Conservation (phyloP, 2,329 filamentous ascomycete species). For the Diplodia mutila region DNA sequence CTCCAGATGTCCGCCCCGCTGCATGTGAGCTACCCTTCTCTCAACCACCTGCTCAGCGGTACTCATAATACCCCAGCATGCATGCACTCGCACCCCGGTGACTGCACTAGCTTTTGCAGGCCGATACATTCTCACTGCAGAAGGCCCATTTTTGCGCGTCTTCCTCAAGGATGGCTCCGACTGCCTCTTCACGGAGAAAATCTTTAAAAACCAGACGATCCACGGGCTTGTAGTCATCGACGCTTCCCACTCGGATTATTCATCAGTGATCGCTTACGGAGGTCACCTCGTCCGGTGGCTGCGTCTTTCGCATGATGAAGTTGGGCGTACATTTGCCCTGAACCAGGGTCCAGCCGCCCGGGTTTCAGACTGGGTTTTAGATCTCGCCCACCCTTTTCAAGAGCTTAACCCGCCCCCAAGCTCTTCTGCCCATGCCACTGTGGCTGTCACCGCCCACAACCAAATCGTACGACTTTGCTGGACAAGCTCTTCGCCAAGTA, state of each 20-base stretch:
- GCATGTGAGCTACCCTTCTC: conserved; percentile 34
- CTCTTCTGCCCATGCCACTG: conserved; percentile 28
- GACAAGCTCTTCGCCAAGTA: conserved; percentile 18
- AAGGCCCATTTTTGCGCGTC: conserved; percentile 48
- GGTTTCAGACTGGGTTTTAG: conserved; percentile 45
- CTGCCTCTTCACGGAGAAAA: conserved; percentile 41
- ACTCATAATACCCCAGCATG: conserved; percentile 36
- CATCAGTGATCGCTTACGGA: conserved; percentile 40
- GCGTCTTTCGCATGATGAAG: conserved; percentile 10
- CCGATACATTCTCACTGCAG: conserved; percentile 46
- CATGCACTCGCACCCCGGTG: conserved; percentile 48
- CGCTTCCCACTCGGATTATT: conserved; percentile 38
- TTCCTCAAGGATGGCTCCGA: conserved; percentile 38
- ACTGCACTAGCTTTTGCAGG: conserved; percentile 48
- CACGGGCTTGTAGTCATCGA: conserved; percentile 65
- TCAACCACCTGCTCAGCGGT: neutral
- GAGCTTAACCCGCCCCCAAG: conserved; percentile 13
- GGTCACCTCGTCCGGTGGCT: conserved; percentile 53
- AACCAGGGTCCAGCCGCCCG: neutral
- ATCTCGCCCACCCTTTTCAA: conserved; percentile 27
- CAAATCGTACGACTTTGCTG: conserved; percentile 60
- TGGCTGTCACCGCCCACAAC: conserved; percentile 84
- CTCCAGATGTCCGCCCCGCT: conserved; percentile 39
- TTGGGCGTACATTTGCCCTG: conserved; percentile 2
- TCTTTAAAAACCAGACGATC: conserved; percentile 72